A percentile compares a stretch with the other conserved stretches of the same genome.
Evolutionary conservation across 1,284 basidiomycete species (phyloP).

Genomic region (Ustilago xerochloae): DNA sequence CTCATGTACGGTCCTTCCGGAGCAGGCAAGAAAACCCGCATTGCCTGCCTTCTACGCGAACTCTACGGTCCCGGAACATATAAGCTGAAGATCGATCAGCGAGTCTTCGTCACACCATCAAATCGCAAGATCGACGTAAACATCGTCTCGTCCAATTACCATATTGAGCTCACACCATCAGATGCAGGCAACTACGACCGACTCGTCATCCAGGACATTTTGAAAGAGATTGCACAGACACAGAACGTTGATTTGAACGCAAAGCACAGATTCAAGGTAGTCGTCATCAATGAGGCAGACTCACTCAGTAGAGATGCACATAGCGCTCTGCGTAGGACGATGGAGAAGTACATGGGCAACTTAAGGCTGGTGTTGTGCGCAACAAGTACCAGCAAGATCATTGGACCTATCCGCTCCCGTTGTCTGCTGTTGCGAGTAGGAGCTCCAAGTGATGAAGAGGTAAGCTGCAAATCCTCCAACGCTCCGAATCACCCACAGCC

Average conservation of each 20-base stretch:
- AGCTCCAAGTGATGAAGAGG: constrained; percentile 80
- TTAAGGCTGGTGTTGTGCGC: constrained; percentile 96
- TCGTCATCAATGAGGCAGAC: constrained; percentile 98
- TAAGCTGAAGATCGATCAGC: constrained; percentile 98
- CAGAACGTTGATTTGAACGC: constrained; percentile 97
- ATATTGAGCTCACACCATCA: constrained; percentile 97
- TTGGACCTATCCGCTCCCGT: constrained; percentile 94
- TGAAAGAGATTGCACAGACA: constrained; percentile 99
- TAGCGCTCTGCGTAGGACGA: constrained; percentile 93
- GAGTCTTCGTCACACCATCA: constrained; percentile 93
- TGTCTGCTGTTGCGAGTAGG: constrained; percentile 94
- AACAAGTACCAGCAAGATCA: constrained; percentile 95
- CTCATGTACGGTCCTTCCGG: constrained; percentile 98
- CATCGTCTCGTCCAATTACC: constrained; percentile 89
- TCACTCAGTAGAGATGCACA: constrained; percentile 93
- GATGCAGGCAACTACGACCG: constrained; percentile 97
- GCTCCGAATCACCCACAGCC: not conserved
- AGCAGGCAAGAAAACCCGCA: constrained; percentile 97
- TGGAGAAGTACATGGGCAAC: constrained; percentile 99
- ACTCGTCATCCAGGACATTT: constrained; percentile 92
- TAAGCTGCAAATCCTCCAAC: constrained; percentile 8
- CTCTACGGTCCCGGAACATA: constrained; percentile 92
- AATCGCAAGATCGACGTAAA: constrained; percentile 96
- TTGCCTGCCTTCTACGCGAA: constrained; percentile 81
- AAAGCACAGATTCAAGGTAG: constrained; percentile 97